Evolutionary conservation across 2,329 filamentous ascomycete genomes (phyloP).

Genomic region (Metarhizium guizhouense): DNA sequence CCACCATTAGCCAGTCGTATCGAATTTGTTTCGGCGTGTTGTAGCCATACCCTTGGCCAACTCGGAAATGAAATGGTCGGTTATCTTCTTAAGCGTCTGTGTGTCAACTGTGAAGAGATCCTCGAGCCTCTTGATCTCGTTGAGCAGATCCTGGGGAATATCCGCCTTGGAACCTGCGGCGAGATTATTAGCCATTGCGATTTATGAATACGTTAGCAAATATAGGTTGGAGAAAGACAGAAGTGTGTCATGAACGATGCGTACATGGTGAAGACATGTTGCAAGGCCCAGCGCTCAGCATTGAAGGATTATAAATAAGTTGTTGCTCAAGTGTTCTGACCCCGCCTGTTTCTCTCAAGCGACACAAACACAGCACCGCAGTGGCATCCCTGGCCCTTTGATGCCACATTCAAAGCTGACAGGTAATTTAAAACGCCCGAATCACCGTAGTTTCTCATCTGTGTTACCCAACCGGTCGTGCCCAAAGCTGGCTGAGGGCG

Average conservation of each 20-base stretch:
- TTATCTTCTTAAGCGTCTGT: slow-evolving; percentile 80
- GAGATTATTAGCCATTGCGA: slow-evolving; percentile 9
- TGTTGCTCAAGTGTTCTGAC: neutral
- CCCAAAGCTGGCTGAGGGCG: neutral
- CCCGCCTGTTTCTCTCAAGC: neutral
- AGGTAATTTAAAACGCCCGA: neutral
- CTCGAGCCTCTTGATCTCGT: slow-evolving; percentile 77
- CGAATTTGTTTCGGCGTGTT: neutral
- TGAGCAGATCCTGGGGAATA: slow-evolving; percentile 73
- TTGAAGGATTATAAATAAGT: neutral
- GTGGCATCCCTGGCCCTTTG: neutral
- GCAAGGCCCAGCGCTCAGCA: neutral
- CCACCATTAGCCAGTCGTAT: slow-evolving; percentile 8
- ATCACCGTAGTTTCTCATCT: neutral
- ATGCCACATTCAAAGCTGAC: neutral
- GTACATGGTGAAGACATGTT: neutral
- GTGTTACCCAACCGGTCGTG: neutral
- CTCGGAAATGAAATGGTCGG: slow-evolving; percentile 80
- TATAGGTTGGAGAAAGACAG: neutral
- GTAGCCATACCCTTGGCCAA: slow-evolving; percentile 62
- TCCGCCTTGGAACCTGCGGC: slow-evolving; percentile 76
- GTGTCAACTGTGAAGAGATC: slow-evolving; percentile 71
- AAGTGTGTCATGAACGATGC: neutral
- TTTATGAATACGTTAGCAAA: neutral
- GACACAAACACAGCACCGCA: neutral